These are phyloP conservation scores for Globisporangium solare DNA, from an alignment of 352 stramenopile genomes.

Conservation along the genomic window DNA sequence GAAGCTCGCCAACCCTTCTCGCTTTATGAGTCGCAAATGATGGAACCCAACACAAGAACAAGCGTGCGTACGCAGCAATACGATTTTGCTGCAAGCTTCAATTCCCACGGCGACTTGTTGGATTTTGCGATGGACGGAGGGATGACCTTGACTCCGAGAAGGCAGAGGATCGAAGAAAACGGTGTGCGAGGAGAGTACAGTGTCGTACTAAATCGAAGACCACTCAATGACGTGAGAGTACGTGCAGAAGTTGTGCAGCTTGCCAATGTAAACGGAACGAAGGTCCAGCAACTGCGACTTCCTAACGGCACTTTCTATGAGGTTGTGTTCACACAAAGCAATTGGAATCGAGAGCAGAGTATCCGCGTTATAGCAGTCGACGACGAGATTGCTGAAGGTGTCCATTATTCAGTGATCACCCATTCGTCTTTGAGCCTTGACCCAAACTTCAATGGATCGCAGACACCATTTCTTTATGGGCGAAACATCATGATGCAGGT, in stretches of 20 bases:
- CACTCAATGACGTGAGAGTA: conserved; percentile 43
- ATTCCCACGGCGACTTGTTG: conserved; percentile 45
- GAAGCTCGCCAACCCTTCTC: conserved; percentile 37
- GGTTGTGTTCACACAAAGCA: conserved; percentile 41
- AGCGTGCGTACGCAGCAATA: conserved; percentile 26
- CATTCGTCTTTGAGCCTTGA: conserved; percentile 42
- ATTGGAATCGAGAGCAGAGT: conserved; percentile 71
- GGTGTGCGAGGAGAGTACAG: conserved; percentile 48
- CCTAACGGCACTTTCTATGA: conserved; percentile 10
- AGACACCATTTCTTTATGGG: conserved; percentile 60
- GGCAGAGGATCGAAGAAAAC: conserved; percentile 47
- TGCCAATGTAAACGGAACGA: conserved; percentile 16
- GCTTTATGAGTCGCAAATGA: conserved; percentile 48
- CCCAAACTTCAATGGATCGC: conserved; percentile 42
- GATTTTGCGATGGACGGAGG: conserved; percentile 73
- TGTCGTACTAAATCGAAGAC: conserved; percentile 63
- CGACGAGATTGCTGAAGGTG: conserved; percentile 48
- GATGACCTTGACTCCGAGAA: conserved; percentile 42
- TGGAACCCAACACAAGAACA: conserved; percentile 30
- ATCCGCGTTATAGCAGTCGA: conserved; percentile 51
- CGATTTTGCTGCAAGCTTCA: conserved; percentile 54
- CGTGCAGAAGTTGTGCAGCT: conserved; percentile 35
- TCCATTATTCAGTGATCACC: conserved; percentile 55
- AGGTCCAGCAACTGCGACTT: conserved; percentile 44
- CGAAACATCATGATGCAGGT: conserved; percentile 60